phyloP scores from a whole-genome alignment of 805 yeast genomes.

The Debaryomyces castellii region DNA sequence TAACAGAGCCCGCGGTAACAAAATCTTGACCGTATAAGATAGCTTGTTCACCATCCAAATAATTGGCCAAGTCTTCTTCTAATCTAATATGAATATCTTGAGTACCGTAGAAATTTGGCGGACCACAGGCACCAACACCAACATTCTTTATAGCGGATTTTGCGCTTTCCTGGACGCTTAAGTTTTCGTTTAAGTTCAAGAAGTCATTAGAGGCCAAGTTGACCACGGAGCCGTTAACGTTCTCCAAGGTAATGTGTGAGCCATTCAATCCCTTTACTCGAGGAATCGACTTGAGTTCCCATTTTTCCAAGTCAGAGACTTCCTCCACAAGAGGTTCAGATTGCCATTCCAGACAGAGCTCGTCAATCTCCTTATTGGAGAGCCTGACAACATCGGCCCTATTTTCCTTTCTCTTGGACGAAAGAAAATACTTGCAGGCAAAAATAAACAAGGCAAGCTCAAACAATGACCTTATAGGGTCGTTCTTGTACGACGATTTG shows the following conservation, averaged over 20 bases:
- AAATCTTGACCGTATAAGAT: constrained; percentile 93
- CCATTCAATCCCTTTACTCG: constrained; percentile 56
- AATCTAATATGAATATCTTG: constrained; percentile 85
- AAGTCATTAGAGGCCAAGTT: constrained; percentile 77
- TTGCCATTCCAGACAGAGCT: constrained; percentile 84
- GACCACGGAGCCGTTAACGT: constrained; percentile 38
- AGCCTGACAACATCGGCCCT: constrained; percentile 69
- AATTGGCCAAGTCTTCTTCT: constrained; percentile 72
- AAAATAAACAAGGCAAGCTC: constrained; percentile 76
- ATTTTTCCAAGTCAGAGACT: constrained; percentile 48
- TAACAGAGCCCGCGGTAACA: constrained; percentile 79
- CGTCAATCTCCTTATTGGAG: constrained; percentile 67
- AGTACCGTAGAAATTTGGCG: constrained; percentile 95
- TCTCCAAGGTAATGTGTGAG: constrained; percentile 29
- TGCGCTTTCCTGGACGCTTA: constrained; percentile 51
- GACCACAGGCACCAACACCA: constrained; percentile 99
- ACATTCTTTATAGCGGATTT: constrained; percentile 57
- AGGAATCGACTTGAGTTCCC: constrained; percentile 68
- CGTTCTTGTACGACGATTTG: constrained; percentile 84
- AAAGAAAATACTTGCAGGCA: constrained; percentile 80
- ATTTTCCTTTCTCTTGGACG: constrained; percentile 72
- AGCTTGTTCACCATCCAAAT: constrained; percentile 73
- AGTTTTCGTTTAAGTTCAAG: constrained; percentile 56
- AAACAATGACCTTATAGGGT: constrained; percentile 84
- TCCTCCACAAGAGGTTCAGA: constrained; percentile 79